phyloP scores from a whole-genome alignment of 257 asterid species.

The Gentiana macrophylla region DNA sequence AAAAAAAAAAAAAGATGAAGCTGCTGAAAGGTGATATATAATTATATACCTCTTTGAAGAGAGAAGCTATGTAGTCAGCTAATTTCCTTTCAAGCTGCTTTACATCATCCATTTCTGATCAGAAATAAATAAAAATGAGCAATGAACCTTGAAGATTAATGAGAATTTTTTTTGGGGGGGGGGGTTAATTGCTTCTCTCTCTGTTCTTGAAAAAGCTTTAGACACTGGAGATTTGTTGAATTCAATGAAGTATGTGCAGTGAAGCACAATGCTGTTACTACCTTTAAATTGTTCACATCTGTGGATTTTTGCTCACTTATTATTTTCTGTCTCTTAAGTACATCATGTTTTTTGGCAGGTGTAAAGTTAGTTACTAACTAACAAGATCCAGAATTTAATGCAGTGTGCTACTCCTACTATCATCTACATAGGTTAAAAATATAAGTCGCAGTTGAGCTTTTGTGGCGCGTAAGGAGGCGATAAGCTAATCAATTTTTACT shows the following conservation, averaged over 20 bases:
- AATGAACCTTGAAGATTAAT: not conserved
- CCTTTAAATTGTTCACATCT: not conserved
- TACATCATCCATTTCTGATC: conserved; percentile 20
- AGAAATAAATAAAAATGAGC: not conserved
- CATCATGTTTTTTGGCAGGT: conserved; percentile 3
- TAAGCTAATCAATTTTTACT: no score
- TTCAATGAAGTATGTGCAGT: conserved; percentile 14
- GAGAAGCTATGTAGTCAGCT: conserved; percentile 19
- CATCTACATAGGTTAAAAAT: no score
- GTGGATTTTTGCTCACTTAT: conserved; percentile 2
- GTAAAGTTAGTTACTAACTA: conserved; percentile 2
- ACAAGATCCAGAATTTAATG: conserved; percentile 14
- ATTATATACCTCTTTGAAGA: conserved; percentile 22
- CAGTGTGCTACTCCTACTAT: no score
- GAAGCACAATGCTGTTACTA: conserved; percentile 4
- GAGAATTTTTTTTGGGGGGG: conserved; percentile 1
- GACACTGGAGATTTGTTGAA: conserved; percentile 10
- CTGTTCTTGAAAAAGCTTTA: no score
- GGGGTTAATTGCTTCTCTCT: no score
- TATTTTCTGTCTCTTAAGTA: conserved; percentile 12
- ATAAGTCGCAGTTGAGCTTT: no score
- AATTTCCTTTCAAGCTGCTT: conserved; percentile 23
- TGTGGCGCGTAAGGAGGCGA: no score
- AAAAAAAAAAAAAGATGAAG: no score
- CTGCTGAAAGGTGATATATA: no score